phyloP scores from a whole-genome alignment of 148 eudicot species.

The Silene conica region DNA sequence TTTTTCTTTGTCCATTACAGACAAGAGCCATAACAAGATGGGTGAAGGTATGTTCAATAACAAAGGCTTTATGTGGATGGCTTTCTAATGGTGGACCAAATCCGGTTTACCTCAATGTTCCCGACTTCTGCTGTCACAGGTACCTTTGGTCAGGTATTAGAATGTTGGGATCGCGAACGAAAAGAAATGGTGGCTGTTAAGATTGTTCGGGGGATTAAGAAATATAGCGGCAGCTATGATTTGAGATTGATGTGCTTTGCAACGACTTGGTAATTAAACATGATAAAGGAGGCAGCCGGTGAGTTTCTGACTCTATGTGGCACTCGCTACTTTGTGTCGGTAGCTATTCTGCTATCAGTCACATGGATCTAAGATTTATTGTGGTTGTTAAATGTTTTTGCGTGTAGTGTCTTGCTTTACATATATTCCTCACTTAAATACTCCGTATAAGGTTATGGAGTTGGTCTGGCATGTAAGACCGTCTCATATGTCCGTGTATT shows the following conservation, averaged over 20 bases:
- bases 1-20: slow-evolving; percentile 33
- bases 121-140: slow-evolving; percentile 30
- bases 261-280: slow-evolving; percentile 79
- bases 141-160: slow-evolving; percentile 80
- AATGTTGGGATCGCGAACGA: slow-evolving; percentile 70
- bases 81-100: neutral
- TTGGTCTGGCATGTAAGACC: too few relatives aligned
- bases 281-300: slow-evolving; percentile 70
- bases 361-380: slow-evolving; percentile 16
- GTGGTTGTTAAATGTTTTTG: slow-evolving; percentile 51
- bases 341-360: slow-evolving; percentile 17
- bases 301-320: slow-evolving; percentile 29
- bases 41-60: slow-evolving; percentile 55
- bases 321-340: slow-evolving; percentile 15
- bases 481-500: too few relatives aligned
- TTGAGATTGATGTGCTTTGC: slow-evolving; percentile 66
- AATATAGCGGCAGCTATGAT: slow-evolving; percentile 77
- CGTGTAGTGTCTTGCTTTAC: too few relatives aligned
- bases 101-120: neutral
- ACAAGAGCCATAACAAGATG: slow-evolving; percentile 67
- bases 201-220: slow-evolving; percentile 55
- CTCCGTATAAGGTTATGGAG: too few relatives aligned
- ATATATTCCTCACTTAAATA: too few relatives aligned
- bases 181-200: slow-evolving; percentile 72
- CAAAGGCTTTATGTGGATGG: neutral